Evolutionary conservation across 371 early-diverging fungal genomes (phyloP).

Genomic region (Lichtheimia ornata): DNA sequence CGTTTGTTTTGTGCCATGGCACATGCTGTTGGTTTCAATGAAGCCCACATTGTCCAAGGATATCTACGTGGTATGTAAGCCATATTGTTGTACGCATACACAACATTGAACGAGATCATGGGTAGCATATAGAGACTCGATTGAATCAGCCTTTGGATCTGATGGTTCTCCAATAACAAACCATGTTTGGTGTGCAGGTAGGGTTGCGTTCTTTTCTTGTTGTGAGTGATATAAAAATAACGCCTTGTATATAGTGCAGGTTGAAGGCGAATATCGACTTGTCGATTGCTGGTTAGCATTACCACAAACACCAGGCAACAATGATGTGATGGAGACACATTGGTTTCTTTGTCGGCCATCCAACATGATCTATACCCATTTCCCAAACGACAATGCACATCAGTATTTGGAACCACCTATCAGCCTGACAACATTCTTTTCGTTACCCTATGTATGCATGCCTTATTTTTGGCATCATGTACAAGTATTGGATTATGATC

Average conservation of each 20-base stretch:
- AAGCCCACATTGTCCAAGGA: slow-evolving; percentile 56
- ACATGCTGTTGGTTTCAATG: slow-evolving; percentile 52
- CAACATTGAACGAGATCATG: slow-evolving; percentile 10
- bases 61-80: slow-evolving; percentile 44
- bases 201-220: no score
- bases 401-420: slow-evolving; percentile 42
- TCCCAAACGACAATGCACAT: slow-evolving; percentile 26
- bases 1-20: slow-evolving; percentile 62
- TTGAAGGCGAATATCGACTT: slow-evolving; percentile 63
- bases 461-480: slow-evolving; percentile 37
- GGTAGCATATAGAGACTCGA: slow-evolving; percentile 4
- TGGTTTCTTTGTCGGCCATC: slow-evolving; percentile 48
- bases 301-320: slow-evolving; percentile 37
- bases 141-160: background rate
- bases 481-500: slow-evolving; percentile 23
- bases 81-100: no score
- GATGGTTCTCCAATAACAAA: slow-evolving; percentile 40
- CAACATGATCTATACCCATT: slow-evolving; percentile 46
- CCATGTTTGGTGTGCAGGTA: slow-evolving; percentile 66
- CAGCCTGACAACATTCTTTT: slow-evolving; percentile 27
- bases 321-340: slow-evolving; percentile 31
- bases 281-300: slow-evolving; percentile 67
- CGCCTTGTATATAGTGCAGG: slow-evolving; percentile 35
- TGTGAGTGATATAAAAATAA: background rate
- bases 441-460: slow-evolving; percentile 37